A percentile compares a stretch with the other conserved stretches of the same genome.
phyloP scores from a whole-genome alignment of 805 yeast genomes.

The Clavispora fructus region DNA sequence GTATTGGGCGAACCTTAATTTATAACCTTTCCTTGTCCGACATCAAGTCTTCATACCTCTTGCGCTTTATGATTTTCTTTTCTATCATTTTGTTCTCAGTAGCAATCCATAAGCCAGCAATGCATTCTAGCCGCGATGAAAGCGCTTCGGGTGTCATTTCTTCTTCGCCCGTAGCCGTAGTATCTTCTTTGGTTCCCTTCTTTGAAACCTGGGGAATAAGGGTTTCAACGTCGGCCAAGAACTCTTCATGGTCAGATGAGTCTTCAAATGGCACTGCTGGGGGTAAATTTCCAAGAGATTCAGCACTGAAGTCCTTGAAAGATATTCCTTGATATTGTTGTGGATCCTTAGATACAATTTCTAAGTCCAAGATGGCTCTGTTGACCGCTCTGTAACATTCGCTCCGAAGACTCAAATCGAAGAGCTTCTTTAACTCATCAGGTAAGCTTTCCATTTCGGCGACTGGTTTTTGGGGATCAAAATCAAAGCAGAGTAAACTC shows the following conservation, averaged over 20 bases:
- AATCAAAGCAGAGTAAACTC: slow-evolving; percentile 64
- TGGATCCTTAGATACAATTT: slow-evolving; percentile 3
- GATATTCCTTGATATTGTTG: slow-evolving; percentile 7
- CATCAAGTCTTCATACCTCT: slow-evolving; percentile 18
- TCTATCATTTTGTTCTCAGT: slow-evolving; percentile 51
- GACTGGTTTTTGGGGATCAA: slow-evolving; percentile 26
- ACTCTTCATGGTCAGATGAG: slow-evolving; percentile 3
- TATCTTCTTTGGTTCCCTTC: slow-evolving; percentile 1
- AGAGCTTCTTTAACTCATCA: slow-evolving; percentile 45
- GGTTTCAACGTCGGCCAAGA: slow-evolving; percentile 6
- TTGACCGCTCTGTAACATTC: slow-evolving; percentile 71
- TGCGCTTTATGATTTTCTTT: slow-evolving; percentile 21
- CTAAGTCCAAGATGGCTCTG: slow-evolving; percentile 48
- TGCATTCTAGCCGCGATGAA: slow-evolving; percentile 45
- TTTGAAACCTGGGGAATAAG: not conserved
- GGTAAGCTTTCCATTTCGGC: slow-evolving; percentile 46
- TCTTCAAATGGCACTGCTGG: not conserved
- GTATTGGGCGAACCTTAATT: too few species aligned
- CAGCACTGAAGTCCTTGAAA: slow-evolving; percentile 3
- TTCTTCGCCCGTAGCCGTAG: not conserved
- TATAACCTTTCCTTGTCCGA: not conserved
- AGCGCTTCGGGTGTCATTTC: slow-evolving; percentile 17
- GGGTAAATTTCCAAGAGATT: slow-evolving; percentile 1
- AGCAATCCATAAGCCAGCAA: slow-evolving; percentile 60
- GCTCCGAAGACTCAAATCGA: slow-evolving; percentile 55